Evolutionary conservation across 345 rosid genomes (phyloP).

Genomic region (Trapa incisa): DNA sequence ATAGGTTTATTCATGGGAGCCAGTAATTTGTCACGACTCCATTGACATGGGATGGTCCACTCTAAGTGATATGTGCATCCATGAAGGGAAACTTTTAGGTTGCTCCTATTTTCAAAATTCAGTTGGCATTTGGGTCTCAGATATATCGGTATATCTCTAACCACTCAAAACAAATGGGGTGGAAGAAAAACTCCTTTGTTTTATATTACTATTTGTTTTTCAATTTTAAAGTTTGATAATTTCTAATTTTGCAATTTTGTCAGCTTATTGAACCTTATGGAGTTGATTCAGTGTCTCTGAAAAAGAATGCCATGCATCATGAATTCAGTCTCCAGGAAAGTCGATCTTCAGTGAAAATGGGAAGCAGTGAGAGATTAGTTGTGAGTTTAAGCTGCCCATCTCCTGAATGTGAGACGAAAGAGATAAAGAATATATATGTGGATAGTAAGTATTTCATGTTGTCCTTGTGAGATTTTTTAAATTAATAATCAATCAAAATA

Average conservation of each 20-base stretch:
- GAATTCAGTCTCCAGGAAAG: constrained; percentile 29
- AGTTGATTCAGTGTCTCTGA: constrained; percentile 26
- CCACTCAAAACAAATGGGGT: background rate
- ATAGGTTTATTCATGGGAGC: constrained; percentile 99
- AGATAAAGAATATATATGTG: constrained; percentile 86
- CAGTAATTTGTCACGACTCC: constrained; percentile 73
- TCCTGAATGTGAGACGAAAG: constrained; percentile 62
- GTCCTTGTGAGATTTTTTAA: background rate
- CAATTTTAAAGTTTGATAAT: background rate
- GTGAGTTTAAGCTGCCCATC: constrained; percentile 30
- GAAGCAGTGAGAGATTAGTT: constrained; percentile 27
- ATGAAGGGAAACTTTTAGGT: constrained; percentile 75
- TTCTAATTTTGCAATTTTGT: constrained; percentile 8
- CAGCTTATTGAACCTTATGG: constrained; percentile 84
- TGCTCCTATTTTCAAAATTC: constrained; percentile 73
- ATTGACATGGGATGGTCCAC: constrained; percentile 90
- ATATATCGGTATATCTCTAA: constrained; percentile 41
- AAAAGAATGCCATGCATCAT: constrained; percentile 32
- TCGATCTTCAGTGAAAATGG: constrained; percentile 33
- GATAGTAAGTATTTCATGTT: constrained; percentile 53
- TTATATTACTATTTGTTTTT: background rate
- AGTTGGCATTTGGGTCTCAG: constrained; percentile 87
- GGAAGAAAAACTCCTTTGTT: constrained; percentile 4
- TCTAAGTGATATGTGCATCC: constrained; percentile 79
- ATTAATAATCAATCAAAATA: background rate